phyloP scores from a whole-genome alignment of 2,329 filamentous ascomycete species.

The Colletotrichum ledebouriae region DNA sequence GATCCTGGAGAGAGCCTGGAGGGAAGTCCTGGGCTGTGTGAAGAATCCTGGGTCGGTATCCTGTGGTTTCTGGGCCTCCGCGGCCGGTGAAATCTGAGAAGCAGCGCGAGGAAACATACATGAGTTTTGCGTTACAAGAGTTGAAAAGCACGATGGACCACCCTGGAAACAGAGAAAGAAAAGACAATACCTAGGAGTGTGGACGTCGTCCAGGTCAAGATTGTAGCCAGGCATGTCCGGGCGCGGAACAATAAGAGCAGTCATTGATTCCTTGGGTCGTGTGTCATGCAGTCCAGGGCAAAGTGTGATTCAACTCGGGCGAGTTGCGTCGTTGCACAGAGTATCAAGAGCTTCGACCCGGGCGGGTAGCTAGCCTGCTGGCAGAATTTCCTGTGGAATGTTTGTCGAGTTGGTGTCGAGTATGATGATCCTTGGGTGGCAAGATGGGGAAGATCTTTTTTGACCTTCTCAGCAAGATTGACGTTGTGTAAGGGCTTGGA shows the following conservation, averaged over 20 bases:
- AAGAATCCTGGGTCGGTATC: slow-evolving; percentile 38
- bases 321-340: slow-evolving; percentile 36
- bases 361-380: slow-evolving; percentile 29
- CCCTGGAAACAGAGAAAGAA: slow-evolving; percentile 60
- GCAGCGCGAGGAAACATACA: slow-evolving; percentile 47
- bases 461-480: slow-evolving; percentile 38
- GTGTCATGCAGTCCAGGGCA: slow-evolving; percentile 44
- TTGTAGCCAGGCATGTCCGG: slow-evolving; percentile 69
- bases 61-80: slow-evolving; percentile 32
- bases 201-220: slow-evolving; percentile 70
- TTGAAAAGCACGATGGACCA: slow-evolving; percentile 54
- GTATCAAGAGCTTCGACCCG: slow-evolving; percentile 27
- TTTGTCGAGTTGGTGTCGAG: slow-evolving; percentile 33
- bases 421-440: slow-evolving; percentile 43
- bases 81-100: slow-evolving; percentile 38
- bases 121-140: slow-evolving; percentile 48
- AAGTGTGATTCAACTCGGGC: slow-evolving; percentile 34
- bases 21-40: slow-evolving; percentile 7
- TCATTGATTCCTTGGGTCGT: slow-evolving; percentile 61
- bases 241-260: slow-evolving; percentile 62
- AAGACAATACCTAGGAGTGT: slow-evolving; percentile 74
- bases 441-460: slow-evolving; percentile 42
- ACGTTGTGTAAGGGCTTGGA: slow-evolving; percentile 37
- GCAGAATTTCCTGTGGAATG: slow-evolving; percentile 36
- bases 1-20: slow-evolving; percentile 32